Evolutionary conservation across 108 stramenopile genomes (phyloP), one percentile per base, ranked within the genome.

Genomic region (Cyclotella choctawhatcheeana): DNA sequence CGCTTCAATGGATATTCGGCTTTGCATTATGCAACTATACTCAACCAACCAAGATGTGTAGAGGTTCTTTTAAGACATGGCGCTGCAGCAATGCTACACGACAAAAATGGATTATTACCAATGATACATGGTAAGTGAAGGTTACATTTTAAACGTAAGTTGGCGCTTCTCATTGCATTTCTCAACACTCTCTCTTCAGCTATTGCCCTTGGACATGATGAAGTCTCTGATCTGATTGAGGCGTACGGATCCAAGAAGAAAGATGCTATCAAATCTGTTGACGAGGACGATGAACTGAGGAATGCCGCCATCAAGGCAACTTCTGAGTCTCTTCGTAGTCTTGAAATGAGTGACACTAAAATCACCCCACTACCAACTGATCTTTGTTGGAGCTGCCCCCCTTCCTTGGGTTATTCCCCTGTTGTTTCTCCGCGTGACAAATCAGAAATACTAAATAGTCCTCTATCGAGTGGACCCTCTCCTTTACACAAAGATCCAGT

Each of bases 111-210:
- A 18, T 33, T 51, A 44, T 61, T 60, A 24, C 60, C 76, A 18
- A 77, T 77, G 76, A 71, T 71, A 55, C 69, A 77, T 43, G 76
- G 71, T 73, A 64, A 51, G 71, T 70, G 16, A 18, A 52, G 22
- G 21, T 3, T 18, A 5, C 24, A 22, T 22, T 22, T 2, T 52
- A 2, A 22, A 2, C 51, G 10, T 52, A 22, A 22, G 8, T 24
- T 40, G 12, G 12, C 24, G 20, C 5, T 22, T 18, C 29, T 12
- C 29, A 14, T 6, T 27, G 2, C 29, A 2, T 56, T 1, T 6
- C 12, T 31, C 30, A n/a, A 31, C 55, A 18, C 31, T 29, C 12
- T 56, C 1, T 2, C 0, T 6, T 31, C n/a, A 56, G 55, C 55
- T 27, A 30, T 56, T 56, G 55, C 55, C 0, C 55, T 56, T 56